Conservation (phyloP, 345 rosid species). For the Isatis tinctoria region DNA sequence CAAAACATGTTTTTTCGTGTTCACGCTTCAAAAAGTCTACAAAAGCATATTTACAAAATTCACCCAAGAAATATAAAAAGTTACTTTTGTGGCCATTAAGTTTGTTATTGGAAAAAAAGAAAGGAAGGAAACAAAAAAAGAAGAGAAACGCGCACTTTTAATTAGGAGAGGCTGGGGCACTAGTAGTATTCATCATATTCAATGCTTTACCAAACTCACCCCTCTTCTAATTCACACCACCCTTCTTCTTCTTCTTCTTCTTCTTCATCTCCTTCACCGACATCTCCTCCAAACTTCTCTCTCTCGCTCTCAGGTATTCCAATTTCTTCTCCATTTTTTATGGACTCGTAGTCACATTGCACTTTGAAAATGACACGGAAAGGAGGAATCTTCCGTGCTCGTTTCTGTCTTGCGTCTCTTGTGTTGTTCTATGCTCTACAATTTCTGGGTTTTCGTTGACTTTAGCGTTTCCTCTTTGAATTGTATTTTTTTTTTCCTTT, state of each 20-base stretch:
- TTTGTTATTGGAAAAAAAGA: too few species aligned
- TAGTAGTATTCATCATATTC: constrained; percentile 30
- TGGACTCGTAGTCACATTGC: neutral
- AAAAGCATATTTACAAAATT: too few species aligned
- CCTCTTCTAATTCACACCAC: constrained; percentile 21
- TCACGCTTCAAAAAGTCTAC: too few species aligned
- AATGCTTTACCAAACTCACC: constrained; percentile 75
- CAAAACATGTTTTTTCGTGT: too few species aligned
- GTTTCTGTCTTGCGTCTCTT: neutral
- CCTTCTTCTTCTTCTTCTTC: constrained; percentile 19
- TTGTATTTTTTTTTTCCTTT: neutral
- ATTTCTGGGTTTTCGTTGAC: neutral
- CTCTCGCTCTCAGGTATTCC: neutral
- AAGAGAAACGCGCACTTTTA: constrained; percentile 28
- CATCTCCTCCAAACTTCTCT: neutral
- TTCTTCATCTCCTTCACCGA: constrained; percentile 25
- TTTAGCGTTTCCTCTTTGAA: neutral
- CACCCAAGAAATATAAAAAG: too few species aligned
- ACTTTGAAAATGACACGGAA: neutral
- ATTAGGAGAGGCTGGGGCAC: constrained; percentile 17
- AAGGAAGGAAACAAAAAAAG: constrained; percentile 13
- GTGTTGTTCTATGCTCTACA: neutral
- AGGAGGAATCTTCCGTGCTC: neutral
- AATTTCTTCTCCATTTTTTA: neutral
- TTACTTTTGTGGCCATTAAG: neutral